phyloP scores from a whole-genome alignment of 495 filamentous ascomycete genomes.

The Hypoxylon lienhwacheense region DNA sequence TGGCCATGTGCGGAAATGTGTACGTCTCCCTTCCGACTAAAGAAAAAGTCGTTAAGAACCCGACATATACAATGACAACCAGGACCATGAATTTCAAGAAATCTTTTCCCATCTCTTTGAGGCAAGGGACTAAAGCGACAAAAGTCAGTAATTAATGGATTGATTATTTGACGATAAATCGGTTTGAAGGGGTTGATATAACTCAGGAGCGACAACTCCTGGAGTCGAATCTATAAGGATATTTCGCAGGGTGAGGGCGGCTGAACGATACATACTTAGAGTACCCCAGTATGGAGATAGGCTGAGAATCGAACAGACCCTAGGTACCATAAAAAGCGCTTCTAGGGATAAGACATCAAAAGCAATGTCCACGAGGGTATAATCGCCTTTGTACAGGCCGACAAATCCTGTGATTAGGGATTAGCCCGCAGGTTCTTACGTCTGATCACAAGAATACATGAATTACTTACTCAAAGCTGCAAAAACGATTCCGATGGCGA shows the following conservation, averaged over 20 bases:
- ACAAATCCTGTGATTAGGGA: constrained; percentile 58
- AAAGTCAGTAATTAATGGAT: no score
- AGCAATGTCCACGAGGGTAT: constrained; percentile 67
- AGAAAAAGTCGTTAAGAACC: constrained; percentile 90
- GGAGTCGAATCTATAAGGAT: no score
- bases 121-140: no score
- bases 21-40: constrained; percentile 80
- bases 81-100: constrained; percentile 88
- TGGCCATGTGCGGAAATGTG: constrained; percentile 75
- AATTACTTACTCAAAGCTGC: constrained; percentile 66
- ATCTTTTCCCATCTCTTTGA: constrained; percentile 93
- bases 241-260: no score
- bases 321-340: constrained; percentile 86
- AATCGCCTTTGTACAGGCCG: constrained; percentile 65
- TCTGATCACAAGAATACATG: constrained; percentile 51
- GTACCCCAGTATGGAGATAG: constrained; percentile 91
- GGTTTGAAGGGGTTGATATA: no score
- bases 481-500: constrained; percentile 76
- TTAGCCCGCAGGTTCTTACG: background rate
- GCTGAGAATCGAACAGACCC: constrained; percentile 86
- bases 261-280: no score
- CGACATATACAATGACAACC: constrained; percentile 79
- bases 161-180: no score
- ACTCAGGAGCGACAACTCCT: no score
- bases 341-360: constrained; percentile 90